Percentiles rank a stretch among this genome's conserved stretches.
These are phyloP conservation scores for Abrus precatorius DNA, from an alignment of 306 rosid genomes.

Conservation along the genomic window DNA sequence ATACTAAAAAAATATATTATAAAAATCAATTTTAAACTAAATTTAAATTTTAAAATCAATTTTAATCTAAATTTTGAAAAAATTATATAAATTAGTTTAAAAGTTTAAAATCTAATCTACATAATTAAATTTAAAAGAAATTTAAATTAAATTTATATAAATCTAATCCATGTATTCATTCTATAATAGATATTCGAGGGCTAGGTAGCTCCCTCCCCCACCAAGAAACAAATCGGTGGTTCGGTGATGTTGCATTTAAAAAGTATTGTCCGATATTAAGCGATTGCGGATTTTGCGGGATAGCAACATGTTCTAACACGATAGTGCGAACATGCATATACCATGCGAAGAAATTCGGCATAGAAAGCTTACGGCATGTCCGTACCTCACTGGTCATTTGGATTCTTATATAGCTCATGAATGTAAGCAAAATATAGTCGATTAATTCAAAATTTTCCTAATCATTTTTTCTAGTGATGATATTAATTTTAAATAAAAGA, in stretches of 20 bases:
- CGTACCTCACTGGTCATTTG: background rate
- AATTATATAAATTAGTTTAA: no score
- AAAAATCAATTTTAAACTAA: no score
- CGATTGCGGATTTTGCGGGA: conserved; percentile 12
- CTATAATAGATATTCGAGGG: background rate
- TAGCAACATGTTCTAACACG: background rate
- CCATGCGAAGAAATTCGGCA: background rate
- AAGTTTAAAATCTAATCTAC: no score
- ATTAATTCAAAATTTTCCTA: background rate
- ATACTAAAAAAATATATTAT: no score
- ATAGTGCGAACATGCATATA: background rate
- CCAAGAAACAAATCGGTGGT: background rate
- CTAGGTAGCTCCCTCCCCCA: background rate
- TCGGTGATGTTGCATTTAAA: background rate
- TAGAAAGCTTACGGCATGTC: background rate
- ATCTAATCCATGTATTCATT: background rate
- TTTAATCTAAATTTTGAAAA: no score
- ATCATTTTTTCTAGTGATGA: background rate
- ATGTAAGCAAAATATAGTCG: background rate
- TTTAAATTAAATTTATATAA: no score
- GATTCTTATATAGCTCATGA: background rate
- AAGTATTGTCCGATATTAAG: background rate
- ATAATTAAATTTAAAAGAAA: no score
- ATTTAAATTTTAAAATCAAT: no score
- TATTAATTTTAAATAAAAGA: background rate